These are phyloP conservation scores for Trichoderma orchidacearum DNA, from an alignment of 495 filamentous ascomycete species.

Conservation along the genomic window DNA sequence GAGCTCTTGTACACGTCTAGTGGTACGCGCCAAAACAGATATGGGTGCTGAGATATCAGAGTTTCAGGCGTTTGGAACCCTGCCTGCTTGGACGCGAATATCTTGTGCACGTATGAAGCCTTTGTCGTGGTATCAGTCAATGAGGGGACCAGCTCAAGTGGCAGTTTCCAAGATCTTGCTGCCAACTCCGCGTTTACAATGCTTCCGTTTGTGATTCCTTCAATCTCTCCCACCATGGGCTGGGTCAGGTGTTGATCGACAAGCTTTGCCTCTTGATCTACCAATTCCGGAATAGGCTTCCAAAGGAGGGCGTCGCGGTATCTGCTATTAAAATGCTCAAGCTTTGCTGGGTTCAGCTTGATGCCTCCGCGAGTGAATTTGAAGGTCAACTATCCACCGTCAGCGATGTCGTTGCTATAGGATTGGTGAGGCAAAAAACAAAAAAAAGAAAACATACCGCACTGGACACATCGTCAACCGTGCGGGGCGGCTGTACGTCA, in stretches of 20 bases:
- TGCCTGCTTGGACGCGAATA: neutral
- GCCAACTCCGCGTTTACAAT: neutral
- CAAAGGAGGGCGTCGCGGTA: constrained; percentile 32
- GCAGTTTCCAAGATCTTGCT: neutral
- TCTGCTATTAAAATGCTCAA: constrained; percentile 63
- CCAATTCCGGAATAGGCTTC: neutral
- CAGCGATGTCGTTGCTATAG: neutral
- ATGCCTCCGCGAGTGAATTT: constrained; percentile 84
- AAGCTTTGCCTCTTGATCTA: neutral
- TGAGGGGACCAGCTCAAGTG: neutral
- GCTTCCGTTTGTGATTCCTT: neutral
- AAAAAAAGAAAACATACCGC: constrained; percentile 32
- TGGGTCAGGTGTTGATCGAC: neutral
- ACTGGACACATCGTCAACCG: constrained; percentile 50
- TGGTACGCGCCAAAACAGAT: constrained; percentile 3
- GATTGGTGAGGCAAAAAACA: neutral
- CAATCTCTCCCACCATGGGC: neutral
- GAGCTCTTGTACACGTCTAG: neutral
- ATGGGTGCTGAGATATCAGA: neutral
- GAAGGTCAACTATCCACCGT: constrained; percentile 46
- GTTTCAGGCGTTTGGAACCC: neutral
- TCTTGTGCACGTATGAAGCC: neutral
- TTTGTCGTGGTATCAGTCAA: neutral
- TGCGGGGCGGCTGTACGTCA: constrained; percentile 7
- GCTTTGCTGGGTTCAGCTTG: constrained; percentile 67